A percentile compares a stretch with the other conserved stretches of the same genome.
phyloP scores from a whole-genome alignment of 1,284 basidiomycete genomes.

The Trametes polyzona region DNA sequence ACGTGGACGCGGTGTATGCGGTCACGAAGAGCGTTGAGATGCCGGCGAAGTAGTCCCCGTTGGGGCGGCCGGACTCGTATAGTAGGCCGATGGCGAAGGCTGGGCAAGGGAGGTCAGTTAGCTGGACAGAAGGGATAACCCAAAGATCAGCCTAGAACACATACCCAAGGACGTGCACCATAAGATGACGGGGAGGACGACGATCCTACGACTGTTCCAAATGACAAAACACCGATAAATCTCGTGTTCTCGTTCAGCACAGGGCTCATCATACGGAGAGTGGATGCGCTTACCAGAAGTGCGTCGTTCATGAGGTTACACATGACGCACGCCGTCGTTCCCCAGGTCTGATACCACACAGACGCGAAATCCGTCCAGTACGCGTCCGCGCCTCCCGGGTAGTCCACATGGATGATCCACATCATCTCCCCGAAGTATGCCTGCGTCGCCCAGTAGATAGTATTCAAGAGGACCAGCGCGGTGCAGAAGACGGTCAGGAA shows the following conservation, averaged over 20 bases:
- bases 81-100: conserved; percentile 22
- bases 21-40: conserved; percentile 17
- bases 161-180: conserved; percentile 24
- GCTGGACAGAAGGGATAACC: neutral
- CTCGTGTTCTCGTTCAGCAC: neutral
- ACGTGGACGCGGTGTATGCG: conserved; percentile 25
- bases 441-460: conserved; percentile 20
- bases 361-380: conserved; percentile 13
- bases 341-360: conserved; percentile 27
- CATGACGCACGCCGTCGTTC: conserved; percentile 8
- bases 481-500: conserved; percentile 19
- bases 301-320: conserved; percentile 28
- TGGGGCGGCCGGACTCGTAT: conserved; percentile 23
- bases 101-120: neutral
- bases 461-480: conserved; percentile 15
- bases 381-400: conserved; percentile 18
- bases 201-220: conserved; percentile 21
- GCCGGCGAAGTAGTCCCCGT: conserved; percentile 27
- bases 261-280: too few relatives aligned
- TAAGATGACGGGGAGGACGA: conserved; percentile 19
- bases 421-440: conserved; percentile 20
- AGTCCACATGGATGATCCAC: conserved; percentile 24
- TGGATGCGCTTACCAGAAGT: conserved; percentile 19
- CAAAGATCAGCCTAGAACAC: neutral
- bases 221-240: conserved; percentile 25